A percentile compares a stretch with the other conserved stretches of the same genome.
These are phyloP conservation scores for Debaryomycetaceae sp. DNA, from an alignment of 1,139 yeast genomes.

Conservation along the genomic window DNA sequence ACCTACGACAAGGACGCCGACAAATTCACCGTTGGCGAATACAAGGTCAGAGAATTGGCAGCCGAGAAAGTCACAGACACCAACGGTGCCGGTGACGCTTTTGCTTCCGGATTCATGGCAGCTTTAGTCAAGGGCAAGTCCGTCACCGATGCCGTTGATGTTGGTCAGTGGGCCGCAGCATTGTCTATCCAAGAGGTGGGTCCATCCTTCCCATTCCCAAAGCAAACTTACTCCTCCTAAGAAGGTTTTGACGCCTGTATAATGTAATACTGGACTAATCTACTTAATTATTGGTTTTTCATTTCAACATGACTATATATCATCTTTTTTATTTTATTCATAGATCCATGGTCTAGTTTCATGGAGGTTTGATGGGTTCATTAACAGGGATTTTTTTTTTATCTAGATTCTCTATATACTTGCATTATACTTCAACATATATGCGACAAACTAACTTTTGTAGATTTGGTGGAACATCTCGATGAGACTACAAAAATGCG, in stretches of 20 bases:
- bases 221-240: conserved; percentile 49
- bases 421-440: conserved; percentile 10
- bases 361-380: not conserved
- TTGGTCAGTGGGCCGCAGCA: conserved; percentile 97
- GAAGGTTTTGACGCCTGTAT: not conserved
- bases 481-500: conserved; percentile 1
- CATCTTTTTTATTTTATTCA: conserved; percentile 1
- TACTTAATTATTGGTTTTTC: conserved; percentile 3
- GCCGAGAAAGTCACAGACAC: conserved; percentile 75
- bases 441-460: conserved; percentile 2
- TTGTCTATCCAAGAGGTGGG: conserved; percentile 90
- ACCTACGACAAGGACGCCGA: conserved; percentile 47
- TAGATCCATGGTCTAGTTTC: not conserved
- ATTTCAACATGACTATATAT: conserved; percentile 13
- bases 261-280: not conserved
- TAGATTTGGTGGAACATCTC: not conserved
- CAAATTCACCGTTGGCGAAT: conserved; percentile 45
- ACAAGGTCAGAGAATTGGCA: conserved; percentile 70
- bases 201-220: conserved; percentile 87
- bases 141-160: conserved; percentile 61
- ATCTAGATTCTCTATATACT: conserved; percentile 1
- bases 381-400: conserved; percentile 1
- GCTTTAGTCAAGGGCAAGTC: conserved; percentile 75
- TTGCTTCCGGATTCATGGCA: conserved; percentile 96
- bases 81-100: conserved; percentile 99